Percentiles rank a stretch among this genome's conserved stretches.
phyloP scores from a whole-genome alignment of 2,329 filamentous ascomycete species.

The Ceratocystis destructans region DNA sequence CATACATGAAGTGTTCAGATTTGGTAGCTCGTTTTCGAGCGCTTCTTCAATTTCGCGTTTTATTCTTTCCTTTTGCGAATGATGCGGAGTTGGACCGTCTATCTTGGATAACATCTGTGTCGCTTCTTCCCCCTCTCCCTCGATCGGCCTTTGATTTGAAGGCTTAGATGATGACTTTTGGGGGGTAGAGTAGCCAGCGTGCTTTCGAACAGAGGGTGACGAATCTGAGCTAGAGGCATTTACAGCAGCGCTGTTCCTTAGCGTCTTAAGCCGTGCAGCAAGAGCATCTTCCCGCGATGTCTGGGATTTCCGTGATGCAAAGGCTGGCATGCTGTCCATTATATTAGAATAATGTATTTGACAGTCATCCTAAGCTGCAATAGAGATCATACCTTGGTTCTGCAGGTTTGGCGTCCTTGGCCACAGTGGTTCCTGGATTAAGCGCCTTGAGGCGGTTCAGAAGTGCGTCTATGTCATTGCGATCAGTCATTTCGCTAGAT shows the following conservation, averaged over 20 bases:
- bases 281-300: constrained; percentile 38
- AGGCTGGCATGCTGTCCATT: constrained; percentile 9
- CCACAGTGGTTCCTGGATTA: constrained; percentile 28
- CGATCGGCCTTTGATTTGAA: background rate
- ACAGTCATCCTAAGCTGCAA: background rate
- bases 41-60: constrained; percentile 32
- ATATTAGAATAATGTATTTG: constrained; percentile 3
- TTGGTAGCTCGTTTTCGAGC: constrained; percentile 25
- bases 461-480: constrained; percentile 23
- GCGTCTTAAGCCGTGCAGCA: constrained; percentile 37
- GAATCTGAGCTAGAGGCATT: background rate
- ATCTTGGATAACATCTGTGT: constrained; percentile 7
- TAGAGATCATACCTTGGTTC: constrained; percentile 5
- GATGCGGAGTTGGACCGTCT: constrained; percentile 24
- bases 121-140: background rate
- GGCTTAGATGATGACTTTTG: background rate
- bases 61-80: constrained; percentile 42
- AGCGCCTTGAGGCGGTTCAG: constrained; percentile 43
- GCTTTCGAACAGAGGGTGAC: background rate
- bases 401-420: constrained; percentile 7
- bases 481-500: background rate
- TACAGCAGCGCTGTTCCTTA: constrained; percentile 26
- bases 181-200: background rate
- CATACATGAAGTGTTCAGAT: constrained; percentile 9
- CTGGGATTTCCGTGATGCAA: constrained; percentile 22